Percentiles rank a stretch among this genome's conserved stretches.
Evolutionary conservation across 1,284 basidiomycete genomes (phyloP).

Genomic region (Rhizoctonia solani): DNA sequence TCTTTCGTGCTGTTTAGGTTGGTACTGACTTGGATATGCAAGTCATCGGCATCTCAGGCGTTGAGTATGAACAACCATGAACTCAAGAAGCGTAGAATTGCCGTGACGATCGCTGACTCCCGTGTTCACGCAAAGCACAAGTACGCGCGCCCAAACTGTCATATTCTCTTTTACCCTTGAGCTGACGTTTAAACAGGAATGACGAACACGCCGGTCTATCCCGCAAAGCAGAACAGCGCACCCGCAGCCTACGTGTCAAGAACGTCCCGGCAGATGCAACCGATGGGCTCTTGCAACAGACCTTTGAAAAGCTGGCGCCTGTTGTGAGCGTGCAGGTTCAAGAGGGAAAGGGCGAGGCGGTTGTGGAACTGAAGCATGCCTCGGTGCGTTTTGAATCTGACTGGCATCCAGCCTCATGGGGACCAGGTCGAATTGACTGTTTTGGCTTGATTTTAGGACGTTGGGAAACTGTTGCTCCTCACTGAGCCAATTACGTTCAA

Average conservation of each 20-base stretch:
- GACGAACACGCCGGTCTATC: slow-evolving; percentile 60
- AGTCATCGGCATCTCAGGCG: slow-evolving; percentile 55
- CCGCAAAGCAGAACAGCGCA: slow-evolving; percentile 58
- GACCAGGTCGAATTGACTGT: neutral
- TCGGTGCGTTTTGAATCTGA: slow-evolving; percentile 61
- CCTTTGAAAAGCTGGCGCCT: slow-evolving; percentile 72
- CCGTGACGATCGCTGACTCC: slow-evolving; percentile 78
- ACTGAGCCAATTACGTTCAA: slow-evolving; percentile 70
- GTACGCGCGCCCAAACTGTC: slow-evolving; percentile 47
- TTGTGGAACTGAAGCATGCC: slow-evolving; percentile 72
- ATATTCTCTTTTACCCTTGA: neutral
- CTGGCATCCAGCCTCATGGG: no score
- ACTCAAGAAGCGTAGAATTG: slow-evolving; percentile 80
- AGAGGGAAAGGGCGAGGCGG: slow-evolving; percentile 65
- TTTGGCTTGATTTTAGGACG: slow-evolving; percentile 58
- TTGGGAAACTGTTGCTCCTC: slow-evolving; percentile 71
- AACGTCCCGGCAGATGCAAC: slow-evolving; percentile 75
- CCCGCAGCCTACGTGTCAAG: slow-evolving; percentile 67
- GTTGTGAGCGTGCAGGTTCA: slow-evolving; percentile 74
- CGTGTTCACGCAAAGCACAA: slow-evolving; percentile 62
- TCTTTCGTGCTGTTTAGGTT: neutral
- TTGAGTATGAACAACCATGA: slow-evolving; percentile 82
- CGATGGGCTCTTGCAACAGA: slow-evolving; percentile 88
- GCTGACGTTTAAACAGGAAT: slow-evolving; percentile 34
- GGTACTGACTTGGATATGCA: slow-evolving; percentile 3